Evolutionary conservation across 2,329 filamentous ascomycete species (phyloP).

Genomic region (Venturia asperata): DNA sequence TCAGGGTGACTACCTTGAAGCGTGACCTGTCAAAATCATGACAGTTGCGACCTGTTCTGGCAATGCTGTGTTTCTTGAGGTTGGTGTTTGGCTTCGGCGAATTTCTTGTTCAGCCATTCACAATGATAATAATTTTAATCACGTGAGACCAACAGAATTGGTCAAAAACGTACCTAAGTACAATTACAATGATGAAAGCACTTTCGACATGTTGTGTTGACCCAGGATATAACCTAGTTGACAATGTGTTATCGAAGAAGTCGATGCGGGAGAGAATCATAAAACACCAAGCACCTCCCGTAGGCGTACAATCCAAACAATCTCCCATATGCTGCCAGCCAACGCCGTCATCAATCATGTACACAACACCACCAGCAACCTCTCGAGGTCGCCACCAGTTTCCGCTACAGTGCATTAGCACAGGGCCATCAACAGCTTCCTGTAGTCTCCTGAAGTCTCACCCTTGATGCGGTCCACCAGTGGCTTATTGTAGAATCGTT

Average conservation of each 20-base stretch:
- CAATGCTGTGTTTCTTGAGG: no score
- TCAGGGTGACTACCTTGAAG: no score
- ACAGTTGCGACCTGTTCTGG: no score
- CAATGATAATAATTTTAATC: no score
- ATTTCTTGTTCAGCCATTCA: no score
- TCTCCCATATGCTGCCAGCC: not conserved
- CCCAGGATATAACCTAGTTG: not conserved
- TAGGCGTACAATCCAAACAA: not conserved
- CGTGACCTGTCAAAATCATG: no score
- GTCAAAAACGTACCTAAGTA: no score
- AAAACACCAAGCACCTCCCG: not conserved
- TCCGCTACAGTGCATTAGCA: constrained; percentile 11
- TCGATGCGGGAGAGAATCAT: not conserved
- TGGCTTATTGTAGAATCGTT: constrained; percentile 60
- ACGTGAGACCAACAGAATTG: no score
- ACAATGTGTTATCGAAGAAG: not conserved
- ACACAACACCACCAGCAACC: constrained; percentile 6
- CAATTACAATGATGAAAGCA: no score
- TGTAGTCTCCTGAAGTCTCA: constrained; percentile 82
- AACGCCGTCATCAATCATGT: constrained; percentile 5
- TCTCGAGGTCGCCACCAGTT: not conserved
- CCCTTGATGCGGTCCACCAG: constrained; percentile 64
- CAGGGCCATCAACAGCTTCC: constrained; percentile 30
- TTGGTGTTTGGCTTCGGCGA: no score
- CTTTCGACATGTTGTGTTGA: no score